Evolutionary conservation across 805 yeast genomes (phyloP), one percentile per base, ranked within the genome.

Genomic region (Lachancea quebecensis): DNA sequence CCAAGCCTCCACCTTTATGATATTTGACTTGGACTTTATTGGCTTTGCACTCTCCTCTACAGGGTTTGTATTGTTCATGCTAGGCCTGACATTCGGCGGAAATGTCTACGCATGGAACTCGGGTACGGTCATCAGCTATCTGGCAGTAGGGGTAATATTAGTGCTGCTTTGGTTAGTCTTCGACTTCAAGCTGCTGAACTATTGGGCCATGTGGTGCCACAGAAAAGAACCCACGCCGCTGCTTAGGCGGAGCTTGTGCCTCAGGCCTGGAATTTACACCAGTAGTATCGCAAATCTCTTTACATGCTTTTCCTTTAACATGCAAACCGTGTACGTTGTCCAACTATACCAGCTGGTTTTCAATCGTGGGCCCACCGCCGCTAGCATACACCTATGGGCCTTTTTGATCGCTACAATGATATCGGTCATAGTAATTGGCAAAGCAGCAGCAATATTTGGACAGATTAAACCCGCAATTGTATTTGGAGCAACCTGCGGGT

Each of bases 51-150:
- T 57, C 10, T 45, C 51, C 12, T 48, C 56, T 9, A 44, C 60
- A 7, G 62, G 62, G 4, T 36, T 55, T 11, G 51, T 55, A 11
- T 31, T 56, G 17, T 43, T 54, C 18, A 39, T 58, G 15, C 37
- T 58, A 28, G 62, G 54, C 1, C 36, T 59, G 17, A 58, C 62
- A 6, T 56, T 56, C 38, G 88, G 87, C 31, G 87, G 87, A 2
- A 65, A 74, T 8, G 65, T 73, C 8, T 79, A 71, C 55, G 58
- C 66, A 0, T 83, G 89, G 89, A 53, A 71, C 52, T 73, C 73
- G 10, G 59, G 72, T 2, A 47, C 64, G 16, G 68, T 69, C n/a
- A 71, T 77, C 11, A 42, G 64, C 6, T 60, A 73, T 60, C 56
- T 77, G 32, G 57, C 64, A 2, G 49, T 75, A 31, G 81, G 81